Base-by-base conservation (phyloP, 208 protist species). In the Leptomonas pyrrhocoris region DNA sequence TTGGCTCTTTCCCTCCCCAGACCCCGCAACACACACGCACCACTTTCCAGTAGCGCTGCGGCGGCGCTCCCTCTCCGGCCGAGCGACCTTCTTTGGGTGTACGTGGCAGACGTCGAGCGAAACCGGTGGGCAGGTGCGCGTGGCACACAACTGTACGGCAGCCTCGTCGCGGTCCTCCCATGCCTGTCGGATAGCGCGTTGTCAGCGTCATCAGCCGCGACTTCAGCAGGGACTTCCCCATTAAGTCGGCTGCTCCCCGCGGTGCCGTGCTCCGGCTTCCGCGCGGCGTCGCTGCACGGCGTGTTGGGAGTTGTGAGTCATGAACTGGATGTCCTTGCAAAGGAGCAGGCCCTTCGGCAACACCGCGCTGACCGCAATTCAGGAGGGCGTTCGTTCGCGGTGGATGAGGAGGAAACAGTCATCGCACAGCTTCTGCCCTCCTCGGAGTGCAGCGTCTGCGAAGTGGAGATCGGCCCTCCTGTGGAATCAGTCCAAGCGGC, bases 21-120 rank as follows among this genome's bases (percentile, higher is more conserved):
- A n/a, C 12, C 23, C 3, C 19, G 4, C 21, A 19, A 7, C 30
- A 11, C 53, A 40, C 12, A 23, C 16, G 55, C 55, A 46, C 57
- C 1, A 19, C 36, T 28, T 30, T 21, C 2, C 40, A 23, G 12
- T 43, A 21, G 3, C 21, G 36, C 34, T 45, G 16, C 30, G 3
- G 9, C 57, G 3, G 40, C 36, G 3, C 27, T 62, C 16, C 27
- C 57, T 9, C 23, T 75, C 1, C 11, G 13, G 6, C 71, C 71
- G 16, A 16, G 15, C 25, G 56, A 70, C 31, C 63, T 77, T n/a
- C 49, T 77, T 16, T 77, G 72, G 72, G 72, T 50, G n/a, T 71
- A 70, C 51, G 63, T 77, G 11, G 57, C 49, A 9, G 63, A 77
- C 31, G 9, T 2, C 3, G 53, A 68, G 28, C 43, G 54, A 21